Base-by-base conservation (phyloP, 495 filamentous ascomycete genomes). In the Chlorociboria aeruginascens region DNA sequence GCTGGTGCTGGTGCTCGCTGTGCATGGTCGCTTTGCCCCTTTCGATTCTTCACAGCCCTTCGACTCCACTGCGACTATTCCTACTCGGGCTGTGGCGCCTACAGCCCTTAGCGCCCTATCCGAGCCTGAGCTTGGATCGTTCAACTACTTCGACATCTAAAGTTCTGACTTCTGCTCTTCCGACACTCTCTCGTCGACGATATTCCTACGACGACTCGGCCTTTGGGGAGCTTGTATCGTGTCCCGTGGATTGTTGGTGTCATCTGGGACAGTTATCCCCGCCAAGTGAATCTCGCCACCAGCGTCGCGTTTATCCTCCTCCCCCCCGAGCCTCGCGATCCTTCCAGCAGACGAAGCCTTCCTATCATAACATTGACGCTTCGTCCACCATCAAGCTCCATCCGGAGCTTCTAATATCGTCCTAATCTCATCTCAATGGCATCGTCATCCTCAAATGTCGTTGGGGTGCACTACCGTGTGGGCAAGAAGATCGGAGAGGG, bases 401-500 rank as follows among this genome's bases (percentile, higher is more conserved):
- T 13, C 16, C 2, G n/a, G 50, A 51, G 52, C 56, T 51, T 40
- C 32, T 32, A 31, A 46, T 43, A 34, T 30, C 30, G 1, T 8
- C 30, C 32, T 32, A 31, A 46, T 43, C 30, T 30, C 30, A 3
- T 8, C 30, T 29, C 59, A 50, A 96, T 96, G 87, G 83, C 90
- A 34, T 95, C 89, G 54, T 89, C 87, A 35, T 95, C 89, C 39
- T 95, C 87, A 37, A 99, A 99, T 67, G 92, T 99, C 53, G 92
- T 99, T 51, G 92, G 92, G 56, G 92, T 99, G 52, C 92, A 99
- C 74, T 99, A 99, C 66, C 77, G 93, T 53, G 92, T 99, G 46
- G 92, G 92, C 52, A 99, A 97, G 78, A 99, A 99, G 68, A 99
- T 99, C 49, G 92, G 92, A 55, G 92, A 99, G 74, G 92, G 92